These are phyloP conservation scores for Jackrogersella multiformis DNA, from an alignment of 495 filamentous ascomycete genomes.

Conservation along the genomic window DNA sequence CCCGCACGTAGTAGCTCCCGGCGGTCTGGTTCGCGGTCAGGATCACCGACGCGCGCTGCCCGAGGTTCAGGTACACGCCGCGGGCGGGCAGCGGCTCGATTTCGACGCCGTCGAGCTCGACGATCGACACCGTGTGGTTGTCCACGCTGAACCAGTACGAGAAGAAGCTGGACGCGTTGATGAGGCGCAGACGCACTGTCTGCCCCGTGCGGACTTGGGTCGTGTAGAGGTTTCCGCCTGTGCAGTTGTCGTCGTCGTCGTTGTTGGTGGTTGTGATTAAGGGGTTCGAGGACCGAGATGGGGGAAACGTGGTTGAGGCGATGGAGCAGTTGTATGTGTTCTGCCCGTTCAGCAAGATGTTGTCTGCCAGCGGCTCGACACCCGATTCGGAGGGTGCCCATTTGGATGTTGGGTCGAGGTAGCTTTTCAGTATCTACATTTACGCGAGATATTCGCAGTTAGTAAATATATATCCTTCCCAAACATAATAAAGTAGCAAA, in stretches of 20 bases:
- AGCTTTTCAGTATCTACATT: conserved; percentile 37
- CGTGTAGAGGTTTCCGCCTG: conserved; percentile 35
- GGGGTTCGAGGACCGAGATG: conserved; percentile 9
- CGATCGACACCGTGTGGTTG: conserved; percentile 44
- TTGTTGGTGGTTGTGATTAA: neutral
- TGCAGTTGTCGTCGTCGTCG: conserved; percentile 15
- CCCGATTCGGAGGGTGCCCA: conserved; percentile 46
- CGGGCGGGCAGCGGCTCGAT: conserved; percentile 38
- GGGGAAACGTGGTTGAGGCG: conserved; percentile 38
- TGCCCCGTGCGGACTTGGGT: conserved; percentile 24
- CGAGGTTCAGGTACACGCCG: conserved; percentile 46
- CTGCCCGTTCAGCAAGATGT: conserved; percentile 50
- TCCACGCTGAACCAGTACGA: conserved; percentile 46
- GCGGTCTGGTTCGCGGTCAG: conserved; percentile 40
- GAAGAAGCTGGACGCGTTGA: conserved; percentile 44
- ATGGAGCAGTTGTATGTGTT: conserved; percentile 49
- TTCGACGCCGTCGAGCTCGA: conserved; percentile 46
- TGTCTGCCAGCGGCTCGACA: conserved; percentile 47
- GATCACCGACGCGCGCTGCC: conserved; percentile 43
- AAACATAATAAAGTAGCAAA: neutral
- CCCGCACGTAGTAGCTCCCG: conserved; percentile 45
- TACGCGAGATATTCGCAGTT: neutral
- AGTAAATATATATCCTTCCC: neutral
- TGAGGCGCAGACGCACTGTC: conserved; percentile 39
- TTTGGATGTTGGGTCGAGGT: conserved; percentile 42